Percentiles rank a stretch among this genome's conserved stretches.
These are phyloP conservation scores for Solanum habrochaites DNA, from an alignment of 257 asterid species.

Conservation along the genomic window DNA sequence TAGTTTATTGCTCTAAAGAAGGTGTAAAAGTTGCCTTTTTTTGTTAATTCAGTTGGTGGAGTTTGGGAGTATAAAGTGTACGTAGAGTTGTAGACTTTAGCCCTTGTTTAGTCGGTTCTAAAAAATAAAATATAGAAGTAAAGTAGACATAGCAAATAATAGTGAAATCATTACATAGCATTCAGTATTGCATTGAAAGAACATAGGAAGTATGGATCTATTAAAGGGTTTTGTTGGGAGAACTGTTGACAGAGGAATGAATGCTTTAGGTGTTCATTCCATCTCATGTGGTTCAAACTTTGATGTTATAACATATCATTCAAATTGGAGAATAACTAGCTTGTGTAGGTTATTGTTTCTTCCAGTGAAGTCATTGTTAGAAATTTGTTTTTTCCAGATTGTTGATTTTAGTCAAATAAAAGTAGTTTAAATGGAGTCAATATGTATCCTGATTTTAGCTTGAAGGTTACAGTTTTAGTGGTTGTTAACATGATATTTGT, in stretches of 20 bases:
- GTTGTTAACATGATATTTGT: too few relatives aligned
- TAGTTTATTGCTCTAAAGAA: not conserved
- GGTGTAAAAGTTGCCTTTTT: not conserved
- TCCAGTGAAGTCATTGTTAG: too few relatives aligned
- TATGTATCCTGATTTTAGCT: too few relatives aligned
- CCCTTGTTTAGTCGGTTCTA: not conserved
- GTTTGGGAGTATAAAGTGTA: not conserved
- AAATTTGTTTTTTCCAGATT: too few relatives aligned
- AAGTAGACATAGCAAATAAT: not conserved
- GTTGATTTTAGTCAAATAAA: too few relatives aligned
- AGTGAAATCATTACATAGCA: not conserved
- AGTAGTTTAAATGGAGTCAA: too few relatives aligned
- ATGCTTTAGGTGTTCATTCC: not conserved
- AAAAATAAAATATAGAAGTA: not conserved
- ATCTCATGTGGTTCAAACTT: not conserved
- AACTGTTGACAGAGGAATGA: not conserved
- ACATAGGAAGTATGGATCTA: not conserved
- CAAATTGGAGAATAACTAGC: too few relatives aligned
- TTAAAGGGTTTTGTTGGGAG: not conserved
- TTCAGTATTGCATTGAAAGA: not conserved
- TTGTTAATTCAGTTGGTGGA: not conserved
- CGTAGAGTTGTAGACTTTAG: not conserved
- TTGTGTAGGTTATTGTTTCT: too few relatives aligned
- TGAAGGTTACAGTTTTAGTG: too few relatives aligned
- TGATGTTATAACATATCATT: too few relatives aligned